Percentiles rank a stretch among this genome's conserved stretches.
These are phyloP conservation scores for Pyrenophora graminea DNA, from an alignment of 2,329 filamentous ascomycete genomes.

Conservation along the genomic window DNA sequence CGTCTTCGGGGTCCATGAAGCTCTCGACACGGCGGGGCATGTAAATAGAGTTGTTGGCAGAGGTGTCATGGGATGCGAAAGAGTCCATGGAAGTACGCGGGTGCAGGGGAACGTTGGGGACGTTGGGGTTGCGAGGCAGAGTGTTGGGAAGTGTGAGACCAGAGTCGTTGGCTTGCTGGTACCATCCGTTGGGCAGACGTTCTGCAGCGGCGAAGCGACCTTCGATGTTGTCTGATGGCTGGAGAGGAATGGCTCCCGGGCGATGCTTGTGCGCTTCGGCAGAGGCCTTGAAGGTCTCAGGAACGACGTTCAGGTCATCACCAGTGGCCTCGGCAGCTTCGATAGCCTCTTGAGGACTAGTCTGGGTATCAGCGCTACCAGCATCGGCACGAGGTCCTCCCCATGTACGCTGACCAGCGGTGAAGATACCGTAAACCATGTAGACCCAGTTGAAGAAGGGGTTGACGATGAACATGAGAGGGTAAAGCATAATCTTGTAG, in stretches of 20 bases:
- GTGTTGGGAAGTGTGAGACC: slow-evolving; percentile 60
- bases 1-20: slow-evolving; percentile 78
- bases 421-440: slow-evolving; percentile 96
- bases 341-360: slow-evolving; percentile 80
- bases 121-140: slow-evolving; percentile 51
- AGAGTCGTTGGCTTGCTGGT: slow-evolving; percentile 71
- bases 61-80: slow-evolving; percentile 59
- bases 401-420: slow-evolving; percentile 92
- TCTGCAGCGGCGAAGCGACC: slow-evolving; percentile 77
- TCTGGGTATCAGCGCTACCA: slow-evolving; percentile 74
- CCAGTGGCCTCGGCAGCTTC: slow-evolving; percentile 77
- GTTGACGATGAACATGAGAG: slow-evolving; percentile 92
- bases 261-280: slow-evolving; percentile 57
- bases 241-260: slow-evolving; percentile 62
- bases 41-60: slow-evolving; percentile 64
- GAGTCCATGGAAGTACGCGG: slow-evolving; percentile 70
- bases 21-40: slow-evolving; percentile 71
- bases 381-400: slow-evolving; percentile 91
- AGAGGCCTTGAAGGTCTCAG: slow-evolving; percentile 74
- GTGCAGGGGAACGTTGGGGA: slow-evolving; percentile 55
- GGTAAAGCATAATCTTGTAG: slow-evolving; percentile 94
- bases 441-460: slow-evolving; percentile 99
- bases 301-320: slow-evolving; percentile 87
- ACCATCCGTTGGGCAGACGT: slow-evolving; percentile 69
- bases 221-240: slow-evolving; percentile 74